Evolutionary conservation across 2,329 filamentous ascomycete genomes (phyloP), one percentile per base, ranked within the genome.

Genomic region (Cladosporium phlei): DNA sequence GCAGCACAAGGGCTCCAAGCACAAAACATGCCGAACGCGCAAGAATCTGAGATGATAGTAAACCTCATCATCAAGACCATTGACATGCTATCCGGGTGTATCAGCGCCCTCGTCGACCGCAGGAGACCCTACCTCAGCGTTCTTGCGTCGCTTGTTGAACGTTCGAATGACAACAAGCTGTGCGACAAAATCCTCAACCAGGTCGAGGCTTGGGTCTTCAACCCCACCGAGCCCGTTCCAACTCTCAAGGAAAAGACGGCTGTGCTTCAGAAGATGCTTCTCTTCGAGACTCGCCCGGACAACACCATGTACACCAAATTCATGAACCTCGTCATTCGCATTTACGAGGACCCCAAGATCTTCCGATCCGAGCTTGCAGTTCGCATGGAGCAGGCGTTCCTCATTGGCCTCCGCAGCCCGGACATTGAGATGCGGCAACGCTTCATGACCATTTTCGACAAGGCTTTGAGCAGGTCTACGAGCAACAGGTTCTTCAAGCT

Each of bases 211-310:
- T 99, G 94, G 94, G 87, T 98, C 5, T 98, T 99, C 73, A 81
- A 88, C 55, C 93, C 88, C 0, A 90, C 88, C 49, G 93, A 95
- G 53, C 93, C 89, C 2, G 96, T 93, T 77, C 93, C 93, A 0
- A 98, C 93, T 0, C 76, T 98, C 1, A 99, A 99, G 66, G 94
- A 98, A 69, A 98, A 98, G 73, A 97, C 91, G 0, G 94, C 94
- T 1, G 93, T 99, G 1, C 72, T 99, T n/a, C 90, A 95, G 59
- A 99, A 98, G 70, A 99, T 99, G 93, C 73, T 97, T 12, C 83
- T 90, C 0, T 98, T 98, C 57, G 93, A 99, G 67, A 82, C 87
- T 48, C 80, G 93, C 29, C 71, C 78, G 21, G 91, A 97, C 62
- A 80, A 83, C 24, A 88, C 85, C 0, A 83, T 98, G 70, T 75